phyloP scores from a whole-genome alignment of 176 grass and related monocot species.

The Secale cereale region DNA sequence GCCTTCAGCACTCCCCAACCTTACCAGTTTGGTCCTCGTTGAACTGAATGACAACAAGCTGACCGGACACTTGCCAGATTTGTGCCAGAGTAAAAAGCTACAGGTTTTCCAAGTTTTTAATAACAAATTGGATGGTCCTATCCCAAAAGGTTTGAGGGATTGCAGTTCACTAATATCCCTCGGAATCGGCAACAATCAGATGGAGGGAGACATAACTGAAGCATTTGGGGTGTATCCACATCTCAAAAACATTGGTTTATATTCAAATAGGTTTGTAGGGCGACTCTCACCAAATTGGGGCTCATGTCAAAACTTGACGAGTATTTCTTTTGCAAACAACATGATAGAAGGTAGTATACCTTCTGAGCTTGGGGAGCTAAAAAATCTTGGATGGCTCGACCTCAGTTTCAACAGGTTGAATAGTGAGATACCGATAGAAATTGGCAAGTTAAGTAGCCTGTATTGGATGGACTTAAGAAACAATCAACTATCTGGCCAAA shows the following conservation, averaged over 20 bases:
- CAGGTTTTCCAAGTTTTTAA: neutral
- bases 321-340: neutral
- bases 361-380: neutral
- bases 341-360: conserved; percentile 12
- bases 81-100: neutral
- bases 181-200: conserved; percentile 9
- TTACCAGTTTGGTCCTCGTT: neutral
- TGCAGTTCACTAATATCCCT: neutral
- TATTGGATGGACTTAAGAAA: neutral
- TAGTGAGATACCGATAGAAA: neutral
- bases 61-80: neutral
- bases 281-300: neutral
- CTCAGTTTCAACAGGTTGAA: neutral
- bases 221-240: conserved; percentile 24
- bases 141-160: conserved; percentile 28
- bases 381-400: neutral
- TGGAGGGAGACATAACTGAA: conserved; percentile 22
- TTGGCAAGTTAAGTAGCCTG: neutral
- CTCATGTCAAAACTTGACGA: neutral
- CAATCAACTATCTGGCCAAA: neutral
- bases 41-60: neutral
- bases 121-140: conserved; percentile 18
- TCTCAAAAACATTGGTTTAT: neutral
- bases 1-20: neutral
- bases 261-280: neutral